Evolutionary conservation across 257 asterid genomes (phyloP), one percentile per base, ranked within the genome.

Genomic region (Solanum appendiculatum): DNA sequence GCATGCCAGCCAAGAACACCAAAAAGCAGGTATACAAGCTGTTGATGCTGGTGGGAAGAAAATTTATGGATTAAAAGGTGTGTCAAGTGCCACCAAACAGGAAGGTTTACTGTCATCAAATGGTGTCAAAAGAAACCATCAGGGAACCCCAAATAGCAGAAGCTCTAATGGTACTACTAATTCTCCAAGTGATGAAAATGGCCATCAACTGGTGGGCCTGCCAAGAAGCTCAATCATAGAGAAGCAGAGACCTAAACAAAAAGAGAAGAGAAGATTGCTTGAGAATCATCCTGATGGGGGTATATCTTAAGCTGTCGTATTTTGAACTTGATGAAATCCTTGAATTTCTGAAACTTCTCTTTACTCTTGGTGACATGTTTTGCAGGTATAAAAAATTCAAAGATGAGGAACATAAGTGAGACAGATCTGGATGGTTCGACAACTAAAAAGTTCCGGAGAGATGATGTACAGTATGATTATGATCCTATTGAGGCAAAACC

Each of bases 391-490:
- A 91, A 64, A 36, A 88, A 86, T 83, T 63, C 91, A 39, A 94
- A 93, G 93, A 88, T 84, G 86, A 93, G 90, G 90, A 92, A 87
- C 93, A 92, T 87, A 86, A 91, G 92, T 80, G 98, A 90, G 87
- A 82, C 90, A 88, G 98, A 90, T 90, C 40, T 83, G 86, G 98
- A 92, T 83, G 91, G 89, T 89, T 90, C 91, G 60, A 92, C 95
- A 90, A 89, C 93, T 86, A 97, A 95, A 93, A 95, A 94, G 92
- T 83, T 89, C 18, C 95, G 94, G 92, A 88, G 92, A 29, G 96
- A 92, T 88, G 95, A 90, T 84, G 86, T 85, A 31, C 91, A 51
- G 78, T 60, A 88, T 90, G 92, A 91, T 83, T 94, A 93, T 86
- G 95, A 90, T 86, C 91, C 87, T 87, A 92, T 89, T n/a, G 92